Percentiles rank a stretch among this genome's conserved stretches.
These are phyloP conservation scores for Fagopyrum tataricum DNA, from an alignment of 148 eudicot genomes.

Conservation along the genomic window DNA sequence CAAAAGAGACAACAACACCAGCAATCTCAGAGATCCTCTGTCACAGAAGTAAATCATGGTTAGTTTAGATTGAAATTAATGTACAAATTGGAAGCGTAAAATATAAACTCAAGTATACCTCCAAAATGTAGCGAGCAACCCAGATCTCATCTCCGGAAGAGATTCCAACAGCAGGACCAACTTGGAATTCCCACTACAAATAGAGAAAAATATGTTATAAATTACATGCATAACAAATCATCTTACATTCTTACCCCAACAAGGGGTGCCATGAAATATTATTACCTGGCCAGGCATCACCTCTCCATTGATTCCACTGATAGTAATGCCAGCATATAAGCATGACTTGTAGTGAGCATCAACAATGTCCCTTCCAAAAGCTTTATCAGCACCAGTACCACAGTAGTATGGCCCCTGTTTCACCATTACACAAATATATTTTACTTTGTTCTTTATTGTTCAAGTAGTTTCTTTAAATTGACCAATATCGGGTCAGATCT, in stretches of 20 bases:
- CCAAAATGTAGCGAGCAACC: conserved; percentile 47
- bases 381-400: too few species aligned
- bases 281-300: too few species aligned
- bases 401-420: too few species aligned
- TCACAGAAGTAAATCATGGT: neutral
- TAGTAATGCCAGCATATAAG: too few species aligned
- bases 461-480: too few species aligned
- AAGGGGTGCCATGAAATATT: neutral
- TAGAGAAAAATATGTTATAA: neutral
- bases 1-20: conserved; percentile 37
- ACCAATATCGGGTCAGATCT: too few species aligned
- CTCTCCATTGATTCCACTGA: too few species aligned
- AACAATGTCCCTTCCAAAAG: too few species aligned
- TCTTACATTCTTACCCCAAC: neutral
- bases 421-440: too few species aligned
- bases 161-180: conserved; percentile 45
- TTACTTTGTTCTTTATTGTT: too few species aligned
- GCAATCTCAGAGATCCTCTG: conserved; percentile 46
- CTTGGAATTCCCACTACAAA: conserved; percentile 50
- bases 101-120: conserved; percentile 19
- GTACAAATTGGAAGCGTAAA: neutral
- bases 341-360: too few species aligned
- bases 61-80: neutral
- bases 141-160: conserved; percentile 49
- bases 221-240: too few species aligned